phyloP scores from a whole-genome alignment of 75 land plant genomes.

The Pinus albicaulis region DNA sequence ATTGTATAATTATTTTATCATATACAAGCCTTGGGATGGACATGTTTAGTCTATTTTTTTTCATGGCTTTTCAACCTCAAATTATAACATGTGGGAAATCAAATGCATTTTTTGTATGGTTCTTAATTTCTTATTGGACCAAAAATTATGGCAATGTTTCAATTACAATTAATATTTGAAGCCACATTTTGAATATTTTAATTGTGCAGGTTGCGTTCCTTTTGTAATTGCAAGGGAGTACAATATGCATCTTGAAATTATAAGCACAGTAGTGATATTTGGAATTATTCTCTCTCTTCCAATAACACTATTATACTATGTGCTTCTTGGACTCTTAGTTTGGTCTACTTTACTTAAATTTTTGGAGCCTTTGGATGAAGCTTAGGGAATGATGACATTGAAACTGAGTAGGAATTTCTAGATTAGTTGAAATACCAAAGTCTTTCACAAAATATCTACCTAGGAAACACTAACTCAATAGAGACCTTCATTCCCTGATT shows the following conservation, averaged over 20 bases:
- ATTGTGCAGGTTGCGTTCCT: slow-evolving; percentile 68
- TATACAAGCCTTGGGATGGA: slow-evolving; percentile 74
- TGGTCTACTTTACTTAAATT: not conserved
- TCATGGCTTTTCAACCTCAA: slow-evolving; percentile 75
- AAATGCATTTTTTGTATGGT: slow-evolving; percentile 59
- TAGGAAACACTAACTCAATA: not conserved
- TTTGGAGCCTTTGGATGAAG: not conserved
- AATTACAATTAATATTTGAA: slow-evolving; percentile 58
- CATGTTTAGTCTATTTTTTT: slow-evolving; percentile 67
- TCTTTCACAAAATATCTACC: not conserved
- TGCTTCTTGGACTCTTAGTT: slow-evolving; percentile 41
- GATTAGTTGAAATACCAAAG: not conserved
- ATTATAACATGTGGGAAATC: slow-evolving; percentile 62
- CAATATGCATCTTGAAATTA: slow-evolving; percentile 43
- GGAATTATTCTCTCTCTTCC: slow-evolving; percentile 75
- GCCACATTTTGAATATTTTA: slow-evolving; percentile 55
- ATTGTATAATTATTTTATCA: slow-evolving; percentile 63
- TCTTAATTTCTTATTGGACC: slow-evolving; percentile 73
- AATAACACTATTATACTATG: slow-evolving; percentile 70
- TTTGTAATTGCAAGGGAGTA: slow-evolving; percentile 61
- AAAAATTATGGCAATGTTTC: slow-evolving; percentile 71
- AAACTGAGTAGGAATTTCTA: too few species aligned
- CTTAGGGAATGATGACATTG: not conserved
- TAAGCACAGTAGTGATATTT: slow-evolving; percentile 65
- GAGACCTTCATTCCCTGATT: not conserved